Base-by-base conservation (phyloP, 352 stramenopile species). In the Phytophthora syringae region DNA sequence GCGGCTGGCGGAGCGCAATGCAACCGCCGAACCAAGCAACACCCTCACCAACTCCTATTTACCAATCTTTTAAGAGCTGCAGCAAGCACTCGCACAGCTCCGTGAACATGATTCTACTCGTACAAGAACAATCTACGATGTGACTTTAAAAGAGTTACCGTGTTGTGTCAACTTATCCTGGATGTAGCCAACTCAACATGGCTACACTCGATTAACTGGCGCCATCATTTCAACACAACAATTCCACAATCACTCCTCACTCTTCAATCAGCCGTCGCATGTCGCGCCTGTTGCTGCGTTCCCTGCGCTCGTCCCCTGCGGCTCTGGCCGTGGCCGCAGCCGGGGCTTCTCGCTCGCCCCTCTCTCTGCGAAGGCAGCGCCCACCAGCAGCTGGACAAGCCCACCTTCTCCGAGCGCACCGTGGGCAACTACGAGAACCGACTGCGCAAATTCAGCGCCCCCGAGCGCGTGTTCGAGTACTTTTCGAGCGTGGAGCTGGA, bases 401-500 rank as follows among this genome's bases (percentile, higher is more conserved):
- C 84, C 36, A 86, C 73, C 18, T 95, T 94, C 62, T 79, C 76
- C 24, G 85, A 96, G 76, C 83, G 84, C 21, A 93, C 82, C 15
- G 77, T 96, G 16, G 88, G 89, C 64, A 93, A 80, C 47, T 97
- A 97, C 70, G 89, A 97, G 77, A 97, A 97, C 74, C 86, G 89
- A 1, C 54, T 97, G 52, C 89, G 89, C 60, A 86, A 83, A 63
- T 93, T 94, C 72, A 92, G 80, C 58, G 79, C 81, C 10, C 89
- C 89, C 21, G 88, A 96, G 76, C 89, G 89, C 56, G 86, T 97
- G 10, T 97, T 97, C 57, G 86, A 94, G 80, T 97, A 97, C 69
- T 97, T 97, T 58, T 93, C 89, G 16, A 92, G 82, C 52, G 84
- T 97, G 2, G 76, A 93, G 68, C 75, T 95, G 64, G 80, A 95